Evolutionary conservation across 1,284 basidiomycete genomes (phyloP), one percentile per base, ranked within the genome.

Genomic region (Paramarasmius palmivorus): DNA sequence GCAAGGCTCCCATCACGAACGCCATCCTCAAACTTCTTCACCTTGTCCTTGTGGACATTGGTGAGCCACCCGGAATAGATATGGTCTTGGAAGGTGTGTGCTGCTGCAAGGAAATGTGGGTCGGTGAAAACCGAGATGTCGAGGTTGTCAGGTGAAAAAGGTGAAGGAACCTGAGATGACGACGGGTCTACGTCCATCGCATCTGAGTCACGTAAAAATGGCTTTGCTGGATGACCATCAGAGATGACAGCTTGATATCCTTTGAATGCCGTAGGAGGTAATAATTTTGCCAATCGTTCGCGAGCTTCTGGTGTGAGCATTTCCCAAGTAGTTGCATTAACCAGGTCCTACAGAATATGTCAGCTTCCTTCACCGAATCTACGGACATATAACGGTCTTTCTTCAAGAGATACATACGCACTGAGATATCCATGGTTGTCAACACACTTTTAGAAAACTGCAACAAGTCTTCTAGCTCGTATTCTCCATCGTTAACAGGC

Each of bases 61-160:
- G 75, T 73, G 46, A 79, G 67, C 78, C 79, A 83, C 36, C 76
- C 75, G 0, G 76, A 75, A 61, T 69, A 79, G 2, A 84, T 65
- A 51, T 86, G 82, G 59, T 84, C 82, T 63, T 84, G 83, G 55
- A 81, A 83, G 1, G 82, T 83, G 44, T 70, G 76, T 22, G 77
- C 71, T 0, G 80, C 81, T 23, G 81, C 75, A 34, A 81, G 66
- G 57, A 84, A 79, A 61, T 81, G 77, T 2, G 79, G 60, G 47
- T 81, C 79, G n/a, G 68, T 75, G 64, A 84, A 81, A 9, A 81
- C 57, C 4, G 65, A 56, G 0, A 66, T 64, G 52, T 80, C 74
- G 1, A 82, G 59, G 14, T 35, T 38, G 10, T 55, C 59, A 6
- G 63, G 36, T 10, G 25, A n/a, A 3, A 14, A 26, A 26, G 10